phyloP scores from a whole-genome alignment of 2,329 filamentous ascomycete genomes.

The Paecilomyces sp. region DNA sequence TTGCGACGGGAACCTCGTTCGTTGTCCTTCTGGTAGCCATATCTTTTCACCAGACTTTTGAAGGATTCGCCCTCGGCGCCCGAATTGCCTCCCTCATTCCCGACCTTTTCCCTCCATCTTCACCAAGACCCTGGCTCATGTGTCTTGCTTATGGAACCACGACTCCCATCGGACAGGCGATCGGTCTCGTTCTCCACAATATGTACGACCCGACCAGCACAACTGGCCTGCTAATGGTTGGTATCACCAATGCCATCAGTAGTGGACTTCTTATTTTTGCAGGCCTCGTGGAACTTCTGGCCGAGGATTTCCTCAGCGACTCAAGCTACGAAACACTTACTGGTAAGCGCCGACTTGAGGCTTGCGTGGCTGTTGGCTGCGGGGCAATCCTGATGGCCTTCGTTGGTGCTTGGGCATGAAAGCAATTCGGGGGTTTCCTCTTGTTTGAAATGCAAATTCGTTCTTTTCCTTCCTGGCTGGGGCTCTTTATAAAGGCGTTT shows the following conservation, averaged over 20 bases:
- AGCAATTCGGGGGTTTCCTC: background rate
- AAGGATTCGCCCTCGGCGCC: conserved; percentile 77
- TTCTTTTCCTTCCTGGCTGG: background rate
- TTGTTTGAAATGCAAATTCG: background rate
- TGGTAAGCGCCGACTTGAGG: conserved; percentile 53
- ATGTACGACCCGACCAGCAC: conserved; percentile 74
- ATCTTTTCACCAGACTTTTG: conserved; percentile 80
- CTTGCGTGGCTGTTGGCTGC: conserved; percentile 54
- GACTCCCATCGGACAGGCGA: conserved; percentile 76
- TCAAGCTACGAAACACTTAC: conserved; percentile 54
- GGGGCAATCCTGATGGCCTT: conserved; percentile 59
- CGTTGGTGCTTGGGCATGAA: conserved; percentile 59
- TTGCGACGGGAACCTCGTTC: conserved; percentile 72
- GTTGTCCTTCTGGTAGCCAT: conserved; percentile 74
- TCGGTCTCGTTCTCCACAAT: conserved; percentile 69
- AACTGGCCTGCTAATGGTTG: conserved; percentile 71
- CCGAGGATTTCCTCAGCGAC: conserved; percentile 72
- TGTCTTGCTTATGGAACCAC: conserved; percentile 58
- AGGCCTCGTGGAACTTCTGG: conserved; percentile 73
- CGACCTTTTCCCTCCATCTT: conserved; percentile 58
- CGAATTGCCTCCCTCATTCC: conserved; percentile 72
- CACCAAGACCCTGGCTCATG: conserved; percentile 68
- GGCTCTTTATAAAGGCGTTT: background rate
- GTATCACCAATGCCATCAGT: conserved; percentile 80
- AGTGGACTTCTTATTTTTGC: conserved; percentile 75